Evolutionary conservation across 78 protist species (phyloP).

Genomic region (Polysphondylium violaceum): DNA sequence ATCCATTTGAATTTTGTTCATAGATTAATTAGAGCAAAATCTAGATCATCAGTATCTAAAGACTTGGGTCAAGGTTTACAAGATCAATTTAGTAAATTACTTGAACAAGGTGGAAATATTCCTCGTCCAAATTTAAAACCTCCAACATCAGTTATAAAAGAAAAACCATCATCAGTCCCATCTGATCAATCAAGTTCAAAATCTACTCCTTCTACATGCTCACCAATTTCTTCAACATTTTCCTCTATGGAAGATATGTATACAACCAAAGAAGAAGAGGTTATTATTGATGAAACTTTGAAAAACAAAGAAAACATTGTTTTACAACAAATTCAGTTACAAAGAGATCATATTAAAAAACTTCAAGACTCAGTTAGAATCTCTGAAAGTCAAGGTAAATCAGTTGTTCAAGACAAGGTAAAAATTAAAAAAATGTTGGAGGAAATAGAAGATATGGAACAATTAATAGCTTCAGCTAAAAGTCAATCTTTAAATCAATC

Average conservation of each 20-base stretch:
- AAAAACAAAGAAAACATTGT: constrained; percentile 59
- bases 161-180: neutral
- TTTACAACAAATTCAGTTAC: constrained; percentile 35
- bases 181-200: neutral
- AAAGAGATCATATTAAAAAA: constrained; percentile 26
- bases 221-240: neutral
- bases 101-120: neutral
- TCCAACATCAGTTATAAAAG: neutral
- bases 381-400: constrained; percentile 20
- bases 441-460: constrained; percentile 65
- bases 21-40: constrained; percentile 26
- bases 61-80: neutral
- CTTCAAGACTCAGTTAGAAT: constrained; percentile 32
- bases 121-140: neutral
- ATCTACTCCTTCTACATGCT: neutral
- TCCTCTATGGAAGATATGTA: neutral
- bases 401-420: constrained; percentile 2
- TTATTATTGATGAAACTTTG: constrained; percentile 71
- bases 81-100: too few relatives aligned
- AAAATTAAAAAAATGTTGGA: constrained; percentile 58
- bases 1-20: constrained; percentile 44
- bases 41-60: constrained; percentile 22
- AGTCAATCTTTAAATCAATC: neutral
- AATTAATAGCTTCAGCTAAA: neutral
- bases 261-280: constrained; percentile 37